Evolutionary conservation across 2,329 filamentous ascomycete genomes (phyloP), one percentile per base, ranked within the genome.

Genomic region (Rutstroemia sydowiana): DNA sequence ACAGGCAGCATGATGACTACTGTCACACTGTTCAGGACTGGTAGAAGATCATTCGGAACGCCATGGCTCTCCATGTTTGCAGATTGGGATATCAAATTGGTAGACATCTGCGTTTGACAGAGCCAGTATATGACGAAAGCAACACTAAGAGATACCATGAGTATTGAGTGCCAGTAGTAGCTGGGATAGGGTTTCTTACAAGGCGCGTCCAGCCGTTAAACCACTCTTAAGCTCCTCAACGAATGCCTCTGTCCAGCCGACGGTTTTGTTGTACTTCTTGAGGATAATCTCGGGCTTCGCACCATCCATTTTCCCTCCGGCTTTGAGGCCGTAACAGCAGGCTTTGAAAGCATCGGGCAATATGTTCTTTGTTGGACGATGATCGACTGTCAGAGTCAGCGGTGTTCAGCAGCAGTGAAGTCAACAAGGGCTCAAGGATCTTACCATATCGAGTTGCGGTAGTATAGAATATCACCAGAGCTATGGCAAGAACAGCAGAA

Each of bases 21-120:
- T 23, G 83, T 78, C 54, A 91, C 79, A 8, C 87, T 83, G 68
- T 90, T 84, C 51, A 91, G 73, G 70, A 89, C 90, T 66, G 81
- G 76, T 62, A 91, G 79, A 54, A 90, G 71, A 65, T 91, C 87
- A 72, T 91, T 91, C 62, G 87, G 87, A 3, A 87, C 78, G 41
- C 86, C 85, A 62, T 85, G 74, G 3, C 83, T 78, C 45, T 75
- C 62, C 82, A 87, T 78, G 68, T 77, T 78, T 65, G 80, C 79
- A n/a, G 72, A 71, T 49, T 77, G 69, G 56, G 82, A 68, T 59
- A 75, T 67, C 39, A 41, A 41, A 18, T 41, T 41, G 11, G 37
- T 41, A 10, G 37, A 41, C 37, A 41, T 41, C 16, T 41, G 37
- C 16, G 37, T 41, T 18, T 41, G 37, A 18, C 37, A 41, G 16